phyloP scores from a whole-genome alignment of 768 basidiomycete genomes.

The Cyathus striatus region DNA sequence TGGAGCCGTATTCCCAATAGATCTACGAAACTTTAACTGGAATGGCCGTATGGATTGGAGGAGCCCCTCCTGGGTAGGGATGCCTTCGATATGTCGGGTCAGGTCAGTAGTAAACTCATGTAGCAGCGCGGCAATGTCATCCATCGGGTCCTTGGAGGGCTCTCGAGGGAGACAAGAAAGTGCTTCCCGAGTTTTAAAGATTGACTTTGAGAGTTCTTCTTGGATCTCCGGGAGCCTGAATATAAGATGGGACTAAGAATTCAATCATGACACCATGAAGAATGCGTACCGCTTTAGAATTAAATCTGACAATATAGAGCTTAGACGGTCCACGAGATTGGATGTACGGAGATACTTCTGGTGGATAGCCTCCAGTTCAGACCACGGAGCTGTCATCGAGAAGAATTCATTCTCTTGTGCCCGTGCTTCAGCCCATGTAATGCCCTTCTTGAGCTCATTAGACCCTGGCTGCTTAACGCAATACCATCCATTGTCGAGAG shows the following conservation, averaged over 20 bases:
- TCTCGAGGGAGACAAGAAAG: conserved; percentile 36
- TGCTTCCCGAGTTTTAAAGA: conserved; percentile 29
- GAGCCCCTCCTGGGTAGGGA: conserved; percentile 45
- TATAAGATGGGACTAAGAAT: neutral
- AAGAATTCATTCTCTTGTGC: conserved; percentile 48
- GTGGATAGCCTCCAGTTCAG: conserved; percentile 34
- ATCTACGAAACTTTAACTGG: conserved; percentile 39
- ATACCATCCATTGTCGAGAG: conserved; percentile 45
- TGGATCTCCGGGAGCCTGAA: conserved; percentile 59
- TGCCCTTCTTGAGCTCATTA: conserved; percentile 33
- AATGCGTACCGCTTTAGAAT: conserved; percentile 43
- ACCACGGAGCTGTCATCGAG: conserved; percentile 37
- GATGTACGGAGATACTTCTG: conserved; percentile 43
- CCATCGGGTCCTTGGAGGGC: conserved; percentile 50
- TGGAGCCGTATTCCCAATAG: conserved; percentile 51
- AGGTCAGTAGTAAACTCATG: conserved; percentile 43
- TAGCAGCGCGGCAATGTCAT: conserved; percentile 48
- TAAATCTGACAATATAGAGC: conserved; percentile 44
- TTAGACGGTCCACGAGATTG: conserved; percentile 45
- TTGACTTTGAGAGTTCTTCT: conserved; percentile 45
- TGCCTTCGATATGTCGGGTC: conserved; percentile 41
- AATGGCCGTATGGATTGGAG: conserved; percentile 50
- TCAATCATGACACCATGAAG: neutral
- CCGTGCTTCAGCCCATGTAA: conserved; percentile 53
- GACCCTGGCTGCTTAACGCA: conserved; percentile 45